Evolutionary conservation across 352 stramenopile genomes (phyloP).

Genomic region (Phytopythium boreale): DNA sequence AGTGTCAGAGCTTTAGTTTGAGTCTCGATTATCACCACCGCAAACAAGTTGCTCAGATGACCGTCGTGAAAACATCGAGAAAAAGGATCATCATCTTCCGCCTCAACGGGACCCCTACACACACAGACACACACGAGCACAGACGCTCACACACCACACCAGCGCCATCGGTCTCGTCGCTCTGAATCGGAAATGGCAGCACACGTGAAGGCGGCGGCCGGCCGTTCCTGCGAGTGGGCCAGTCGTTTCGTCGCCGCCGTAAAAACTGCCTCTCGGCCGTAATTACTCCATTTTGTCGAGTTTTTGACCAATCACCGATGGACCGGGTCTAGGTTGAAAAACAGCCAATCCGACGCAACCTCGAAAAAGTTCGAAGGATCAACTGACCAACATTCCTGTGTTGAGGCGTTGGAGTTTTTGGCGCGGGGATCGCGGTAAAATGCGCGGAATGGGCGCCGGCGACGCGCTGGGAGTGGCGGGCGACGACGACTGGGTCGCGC

Average conservation of each 20-base stretch:
- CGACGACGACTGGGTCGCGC: slow-evolving; percentile 2
- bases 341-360: slow-evolving; percentile 4
- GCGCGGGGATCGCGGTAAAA: slow-evolving; percentile 7
- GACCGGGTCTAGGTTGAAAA: not conserved
- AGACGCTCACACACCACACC: not conserved
- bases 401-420: slow-evolving; percentile 1
- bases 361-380: slow-evolving; percentile 11
- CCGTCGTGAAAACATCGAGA: slow-evolving; percentile 90
- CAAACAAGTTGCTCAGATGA: slow-evolving; percentile 75
- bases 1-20: slow-evolving; percentile 78
- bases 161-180: not conserved
- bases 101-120: slow-evolving; percentile 7
- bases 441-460: slow-evolving; percentile 8
- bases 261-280: not conserved
- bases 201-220: not conserved
- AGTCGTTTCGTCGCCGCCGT: slow-evolving; percentile 2
- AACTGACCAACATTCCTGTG: slow-evolving; percentile 14
- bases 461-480: slow-evolving; percentile 8
- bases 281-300: slow-evolving; percentile 4
- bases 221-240: not conserved
- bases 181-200: slow-evolving; percentile 15
- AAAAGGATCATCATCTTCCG: slow-evolving; percentile 84
- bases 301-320: slow-evolving; percentile 3
- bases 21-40: slow-evolving; percentile 87
- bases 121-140: slow-evolving; percentile 7